These are phyloP conservation scores for Theobroma cacao DNA, from an alignment of 345 rosid species.

Conservation along the genomic window DNA sequence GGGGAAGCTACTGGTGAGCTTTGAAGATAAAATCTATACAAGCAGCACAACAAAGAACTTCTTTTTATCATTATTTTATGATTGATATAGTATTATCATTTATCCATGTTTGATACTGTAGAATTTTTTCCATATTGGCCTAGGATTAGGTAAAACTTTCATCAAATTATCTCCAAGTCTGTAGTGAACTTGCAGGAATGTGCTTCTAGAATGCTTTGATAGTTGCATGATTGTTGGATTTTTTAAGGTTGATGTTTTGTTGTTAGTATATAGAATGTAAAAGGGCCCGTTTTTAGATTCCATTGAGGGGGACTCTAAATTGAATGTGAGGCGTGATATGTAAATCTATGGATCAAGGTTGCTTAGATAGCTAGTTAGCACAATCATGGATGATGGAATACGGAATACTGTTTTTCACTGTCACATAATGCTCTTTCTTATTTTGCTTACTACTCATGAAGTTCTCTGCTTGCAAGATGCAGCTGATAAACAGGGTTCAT, in stretches of 20 bases:
- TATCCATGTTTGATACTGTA: neutral
- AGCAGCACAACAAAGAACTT: neutral
- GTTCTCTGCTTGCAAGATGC: conserved; percentile 39
- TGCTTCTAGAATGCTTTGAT: neutral
- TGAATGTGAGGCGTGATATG: neutral
- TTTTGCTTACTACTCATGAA: conserved; percentile 12
- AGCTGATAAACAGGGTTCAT: conserved; percentile 34
- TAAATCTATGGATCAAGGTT: neutral
- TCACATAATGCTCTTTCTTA: conserved; percentile 7
- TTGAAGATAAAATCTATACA: neutral
- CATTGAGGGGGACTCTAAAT: neutral
- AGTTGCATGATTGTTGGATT: neutral
- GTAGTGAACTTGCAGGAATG: neutral
- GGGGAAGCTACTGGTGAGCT: neutral
- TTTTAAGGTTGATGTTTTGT: neutral
- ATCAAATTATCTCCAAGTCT: neutral
- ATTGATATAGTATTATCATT: neutral
- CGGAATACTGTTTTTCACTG: neutral
- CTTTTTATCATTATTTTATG: neutral
- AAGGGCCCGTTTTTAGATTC: conserved; percentile 1
- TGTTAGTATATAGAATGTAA: neutral
- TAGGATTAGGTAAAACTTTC: neutral
- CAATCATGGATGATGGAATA: neutral
- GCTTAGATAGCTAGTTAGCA: conserved; percentile 3
- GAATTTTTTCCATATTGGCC: neutral